phyloP scores from a whole-genome alignment of 768 basidiomycete genomes.

The Mrakia blollopis region DNA sequence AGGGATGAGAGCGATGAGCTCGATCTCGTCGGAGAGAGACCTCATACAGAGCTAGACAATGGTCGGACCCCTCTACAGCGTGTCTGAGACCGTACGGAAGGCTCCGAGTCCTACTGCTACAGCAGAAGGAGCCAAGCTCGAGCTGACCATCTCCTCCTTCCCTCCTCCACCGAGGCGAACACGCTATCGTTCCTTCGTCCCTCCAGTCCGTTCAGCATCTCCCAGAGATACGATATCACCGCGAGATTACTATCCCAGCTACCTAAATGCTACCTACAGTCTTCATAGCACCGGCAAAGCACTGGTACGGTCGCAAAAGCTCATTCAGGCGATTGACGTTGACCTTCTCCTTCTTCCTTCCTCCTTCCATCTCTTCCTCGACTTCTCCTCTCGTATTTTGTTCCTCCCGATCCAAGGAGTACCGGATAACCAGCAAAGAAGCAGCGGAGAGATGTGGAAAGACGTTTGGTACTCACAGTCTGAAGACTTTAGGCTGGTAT shows the following conservation, averaged over 20 bases:
- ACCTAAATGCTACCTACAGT: no score
- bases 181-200: not conserved
- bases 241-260: no score
- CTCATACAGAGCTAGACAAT: not conserved
- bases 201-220: no score
- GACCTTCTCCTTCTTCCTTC: no score
- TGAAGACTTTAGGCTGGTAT: slow-evolving; percentile 92
- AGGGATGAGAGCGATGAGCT: not conserved
- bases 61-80: not conserved
- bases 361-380: not conserved
- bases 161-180: slow-evolving; percentile 11
- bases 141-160: not conserved
- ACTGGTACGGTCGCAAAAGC: no score
- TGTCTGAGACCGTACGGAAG: not conserved
- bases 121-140: not conserved
- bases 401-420: no score
- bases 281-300: no score
- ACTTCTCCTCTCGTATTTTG: not conserved
- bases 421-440: no score
- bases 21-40: not conserved
- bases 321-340: no score
- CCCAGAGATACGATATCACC: no score
- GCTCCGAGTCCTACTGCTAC: not conserved
- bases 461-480: slow-evolving; percentile 58
- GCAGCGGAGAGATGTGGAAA: no score